phyloP scores from a whole-genome alignment of 352 stramenopile species.

The Phytophthora megakarya region DNA sequence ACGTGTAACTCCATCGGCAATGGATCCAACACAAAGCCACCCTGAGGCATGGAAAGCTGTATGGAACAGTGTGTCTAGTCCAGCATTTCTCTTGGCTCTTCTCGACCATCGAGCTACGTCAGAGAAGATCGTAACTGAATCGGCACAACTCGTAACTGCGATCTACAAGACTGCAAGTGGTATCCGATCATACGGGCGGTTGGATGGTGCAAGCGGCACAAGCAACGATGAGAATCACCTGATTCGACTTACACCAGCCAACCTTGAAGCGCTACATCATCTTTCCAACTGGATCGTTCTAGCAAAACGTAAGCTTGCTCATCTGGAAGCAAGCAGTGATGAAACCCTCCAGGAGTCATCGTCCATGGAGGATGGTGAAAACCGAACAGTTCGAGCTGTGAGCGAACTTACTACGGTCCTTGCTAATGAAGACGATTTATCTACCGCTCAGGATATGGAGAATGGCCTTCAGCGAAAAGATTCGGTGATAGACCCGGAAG shows the following conservation, averaged over 20 bases:
- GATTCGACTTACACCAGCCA: conserved; percentile 51
- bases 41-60: conserved; percentile 40
- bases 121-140: conserved; percentile 56
- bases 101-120: conserved; percentile 43
- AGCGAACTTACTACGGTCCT: conserved; percentile 56
- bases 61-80: conserved; percentile 57
- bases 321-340: conserved; percentile 47
- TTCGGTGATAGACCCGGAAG: conserved; percentile 35
- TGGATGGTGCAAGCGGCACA: conserved; percentile 30
- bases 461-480: conserved; percentile 31
- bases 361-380: conserved; percentile 27
- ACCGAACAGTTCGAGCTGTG: conserved; percentile 39
- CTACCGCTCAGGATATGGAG: not conserved
- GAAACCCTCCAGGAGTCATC: conserved; percentile 16
- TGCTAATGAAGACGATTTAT: conserved; percentile 44
- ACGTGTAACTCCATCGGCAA: conserved; percentile 29
- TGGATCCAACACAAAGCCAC: conserved; percentile 38
- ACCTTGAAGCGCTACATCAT: conserved; percentile 76
- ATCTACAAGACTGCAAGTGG: conserved; percentile 56
- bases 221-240: conserved; percentile 25
- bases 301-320: conserved; percentile 71
- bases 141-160: conserved; percentile 55
- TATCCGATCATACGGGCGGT: conserved; percentile 51
- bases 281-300: conserved; percentile 83
- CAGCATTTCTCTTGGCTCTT: conserved; percentile 71